These are phyloP conservation scores for Ceratobasidium sp. DNA, from an alignment of 1,284 basidiomycete genomes.

Conservation along the genomic window DNA sequence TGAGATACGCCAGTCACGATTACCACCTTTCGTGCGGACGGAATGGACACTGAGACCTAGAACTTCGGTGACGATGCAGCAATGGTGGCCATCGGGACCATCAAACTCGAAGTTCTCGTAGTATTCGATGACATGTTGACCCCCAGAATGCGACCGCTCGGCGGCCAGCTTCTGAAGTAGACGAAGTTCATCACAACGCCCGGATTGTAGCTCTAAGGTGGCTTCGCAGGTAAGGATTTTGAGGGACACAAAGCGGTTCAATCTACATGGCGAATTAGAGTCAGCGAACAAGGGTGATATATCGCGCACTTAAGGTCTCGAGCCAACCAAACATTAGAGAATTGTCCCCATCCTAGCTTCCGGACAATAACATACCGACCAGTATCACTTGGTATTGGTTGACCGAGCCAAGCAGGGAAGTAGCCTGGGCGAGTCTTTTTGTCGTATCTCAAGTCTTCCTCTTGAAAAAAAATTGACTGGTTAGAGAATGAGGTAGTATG, in stretches of 20 bases:
- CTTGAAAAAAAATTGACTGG: not conserved
- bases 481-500: not conserved
- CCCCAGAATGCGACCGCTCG: not conserved
- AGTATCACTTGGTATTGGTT: conserved; percentile 57
- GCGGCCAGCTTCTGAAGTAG: not conserved
- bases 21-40: conserved; percentile 60
- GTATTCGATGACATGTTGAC: conserved; percentile 8
- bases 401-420: conserved; percentile 19
- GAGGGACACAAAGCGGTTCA: conserved; percentile 4
- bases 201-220: not conserved
- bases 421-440: not conserved
- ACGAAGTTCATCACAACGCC: not conserved
- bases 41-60: conserved; percentile 64
- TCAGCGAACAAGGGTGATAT: not conserved
- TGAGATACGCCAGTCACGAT: conserved; percentile 60
- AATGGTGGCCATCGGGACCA: conserved; percentile 57
- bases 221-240: conserved; percentile 25
- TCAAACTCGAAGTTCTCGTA: conserved; percentile 6
- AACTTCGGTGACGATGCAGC: conserved; percentile 66
- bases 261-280: not conserved
- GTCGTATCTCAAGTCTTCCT: conserved; percentile 5
- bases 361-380: conserved; percentile 88
- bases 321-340: conserved; percentile 93
- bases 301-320: conserved; percentile 74
- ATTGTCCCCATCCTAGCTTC: conserved; percentile 95